Evolutionary conservation across 192 early-diverging fungal genomes (phyloP), one percentile per base, ranked within the genome.

Genomic region (Phycomyces nitens): DNA sequence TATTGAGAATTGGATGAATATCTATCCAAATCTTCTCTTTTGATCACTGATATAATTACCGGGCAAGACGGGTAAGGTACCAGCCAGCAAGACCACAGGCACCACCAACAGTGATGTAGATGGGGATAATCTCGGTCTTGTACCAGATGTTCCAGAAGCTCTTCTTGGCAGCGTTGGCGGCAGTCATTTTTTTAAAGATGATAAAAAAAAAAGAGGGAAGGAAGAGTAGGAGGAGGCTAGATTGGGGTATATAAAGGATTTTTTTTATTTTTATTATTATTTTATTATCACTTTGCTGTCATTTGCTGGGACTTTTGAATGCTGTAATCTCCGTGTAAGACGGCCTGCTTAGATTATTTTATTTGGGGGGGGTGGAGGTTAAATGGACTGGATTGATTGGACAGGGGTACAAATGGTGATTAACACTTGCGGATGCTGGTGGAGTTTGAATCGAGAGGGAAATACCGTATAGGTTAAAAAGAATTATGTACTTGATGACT

Each of bases 21-120:
- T n/a, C n/a, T n/a, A n/a, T n/a, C n/a, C 41, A 42, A 10, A 10
- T 42, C 41, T 14, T 42, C 41, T 42, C 41, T 42, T 42, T 42
- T 42, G 7, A 34, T 34, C 29, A 34, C 2, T 34, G 2, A 7
- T 34, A 0, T 52, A 50, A 29, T 60, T 68, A 68, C 66, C 80
- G 77, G 69, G 82, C 82, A 21, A 84, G 70, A 59, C 80, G 80
- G 53, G 75, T 71, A 22, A 84, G 69, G 64, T 82, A 84, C 80
- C 80, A 84, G 43, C 67, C 65, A 64, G 81, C 75, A 62, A 78
- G 71, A 69, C 81, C 81, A 66, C 77, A 68, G 24, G 70, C 74
- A 66, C 65, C 63, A 59, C 58, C 70, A 44, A 75, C 64, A 24
- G 67, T 68, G 22, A 76, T 68, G 55, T 84, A 84, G 73, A 84